A percentile compares a stretch with the other conserved stretches of the same genome.
phyloP scores from a whole-genome alignment of 2,329 filamentous ascomycete genomes.

The Lecanicillium sp. region DNA sequence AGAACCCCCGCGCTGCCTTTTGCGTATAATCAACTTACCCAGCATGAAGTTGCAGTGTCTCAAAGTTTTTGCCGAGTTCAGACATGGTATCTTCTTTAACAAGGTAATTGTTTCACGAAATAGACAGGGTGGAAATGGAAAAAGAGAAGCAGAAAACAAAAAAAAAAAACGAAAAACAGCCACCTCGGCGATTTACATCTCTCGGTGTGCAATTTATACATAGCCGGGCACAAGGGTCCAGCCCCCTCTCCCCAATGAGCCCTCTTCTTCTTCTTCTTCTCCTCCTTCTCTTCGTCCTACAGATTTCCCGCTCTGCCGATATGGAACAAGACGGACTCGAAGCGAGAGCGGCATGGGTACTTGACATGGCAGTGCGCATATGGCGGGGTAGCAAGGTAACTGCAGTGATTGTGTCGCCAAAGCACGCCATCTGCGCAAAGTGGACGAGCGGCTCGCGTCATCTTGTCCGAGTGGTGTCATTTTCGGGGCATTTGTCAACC shows the following conservation, averaged over 20 bases:
- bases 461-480: too few species aligned
- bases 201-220: background rate
- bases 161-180: too few species aligned
- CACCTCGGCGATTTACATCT: too few species aligned
- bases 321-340: background rate
- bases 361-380: background rate
- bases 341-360: background rate
- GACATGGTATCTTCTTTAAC: too few species aligned
- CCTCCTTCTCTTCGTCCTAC: too few species aligned
- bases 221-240: background rate
- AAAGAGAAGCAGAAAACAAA: too few species aligned
- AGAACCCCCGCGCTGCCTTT: constrained; percentile 6
- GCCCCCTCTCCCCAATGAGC: too few species aligned
- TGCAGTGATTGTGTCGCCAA: background rate
- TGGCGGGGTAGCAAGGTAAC: constrained; percentile 1
- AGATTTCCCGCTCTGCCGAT: background rate
- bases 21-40: constrained; percentile 46
- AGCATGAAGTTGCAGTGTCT: constrained; percentile 80
- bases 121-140: too few species aligned
- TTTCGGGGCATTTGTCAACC: too few species aligned
- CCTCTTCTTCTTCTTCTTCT: too few species aligned
- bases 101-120: too few species aligned
- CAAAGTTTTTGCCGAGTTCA: constrained; percentile 56
- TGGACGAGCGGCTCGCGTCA: too few species aligned
- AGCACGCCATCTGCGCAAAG: constrained; percentile 11